Percentiles rank a stretch among this genome's conserved stretches.
Evolutionary conservation across 2,329 filamentous ascomycete genomes (phyloP).

Genomic region (Nothopassalora personata): DNA sequence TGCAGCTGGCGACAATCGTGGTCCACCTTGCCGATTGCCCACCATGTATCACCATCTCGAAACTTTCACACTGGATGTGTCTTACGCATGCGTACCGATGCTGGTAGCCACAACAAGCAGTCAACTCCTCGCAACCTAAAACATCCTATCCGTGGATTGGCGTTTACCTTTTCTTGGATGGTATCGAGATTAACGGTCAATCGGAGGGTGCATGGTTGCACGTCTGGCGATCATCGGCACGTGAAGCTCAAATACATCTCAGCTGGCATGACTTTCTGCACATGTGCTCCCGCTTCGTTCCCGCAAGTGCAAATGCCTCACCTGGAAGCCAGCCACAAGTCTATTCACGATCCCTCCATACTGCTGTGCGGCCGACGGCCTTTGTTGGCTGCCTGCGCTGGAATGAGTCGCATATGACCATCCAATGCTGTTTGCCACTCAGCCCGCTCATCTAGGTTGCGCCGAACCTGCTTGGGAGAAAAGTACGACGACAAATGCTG

Average conservation of each 20-base stretch:
- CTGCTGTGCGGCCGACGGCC: not conserved
- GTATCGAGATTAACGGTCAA: conserved; percentile 3
- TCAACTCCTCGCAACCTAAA: not conserved
- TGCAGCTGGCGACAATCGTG: not conserved
- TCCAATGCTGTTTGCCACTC: not conserved
- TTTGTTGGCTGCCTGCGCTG: conserved; percentile 6
- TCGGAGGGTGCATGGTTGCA: not conserved
- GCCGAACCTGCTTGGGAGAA: conserved; percentile 2
- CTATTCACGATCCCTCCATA: not conserved
- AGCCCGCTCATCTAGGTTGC: conserved; percentile 6
- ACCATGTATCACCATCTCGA: not conserved
- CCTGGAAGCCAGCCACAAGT: conserved; percentile 2
- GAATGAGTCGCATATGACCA: not conserved
- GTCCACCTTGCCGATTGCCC: not conserved
- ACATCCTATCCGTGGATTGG: not conserved
- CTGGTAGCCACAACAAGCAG: not conserved
- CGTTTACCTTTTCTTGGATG: not conserved
- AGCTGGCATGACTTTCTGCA: conserved; percentile 2
- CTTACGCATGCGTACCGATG: not conserved
- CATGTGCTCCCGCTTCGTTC: no score
- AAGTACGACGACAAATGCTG: conserved; percentile 1
- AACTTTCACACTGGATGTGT: not conserved
- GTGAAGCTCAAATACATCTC: not conserved
- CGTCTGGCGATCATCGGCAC: conserved; percentile 3
- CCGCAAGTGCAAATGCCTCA: conserved; percentile 2